Evolutionary conservation across 345 rosid species (phyloP).

Genomic region (Eucalyptus cloeziana): DNA sequence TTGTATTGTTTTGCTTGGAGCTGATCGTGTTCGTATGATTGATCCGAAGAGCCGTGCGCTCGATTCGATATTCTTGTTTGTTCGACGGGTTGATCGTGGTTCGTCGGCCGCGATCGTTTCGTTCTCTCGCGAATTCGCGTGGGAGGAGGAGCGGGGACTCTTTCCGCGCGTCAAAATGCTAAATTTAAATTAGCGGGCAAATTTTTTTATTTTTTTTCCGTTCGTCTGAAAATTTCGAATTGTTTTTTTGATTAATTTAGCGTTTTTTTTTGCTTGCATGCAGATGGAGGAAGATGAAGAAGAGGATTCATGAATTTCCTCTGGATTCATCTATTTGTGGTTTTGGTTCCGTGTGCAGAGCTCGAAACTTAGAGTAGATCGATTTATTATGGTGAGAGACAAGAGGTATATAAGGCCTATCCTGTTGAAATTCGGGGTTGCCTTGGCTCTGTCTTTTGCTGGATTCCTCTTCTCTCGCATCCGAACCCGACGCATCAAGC

Average conservation of each 20-base stretch:
- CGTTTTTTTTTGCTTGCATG: neutral
- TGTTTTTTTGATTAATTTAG: neutral
- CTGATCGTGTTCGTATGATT: neutral
- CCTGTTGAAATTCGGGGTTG: constrained; percentile 56
- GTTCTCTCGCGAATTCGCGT: neutral
- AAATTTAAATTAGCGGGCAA: neutral
- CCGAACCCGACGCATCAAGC: constrained; percentile 16
- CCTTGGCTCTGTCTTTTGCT: constrained; percentile 59
- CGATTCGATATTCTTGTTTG: neutral
- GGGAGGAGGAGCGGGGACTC: neutral
- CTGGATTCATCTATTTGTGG: neutral
- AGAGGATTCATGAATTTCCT: neutral
- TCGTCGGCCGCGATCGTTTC: neutral
- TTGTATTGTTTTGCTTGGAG: neutral
- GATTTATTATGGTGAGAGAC: neutral
- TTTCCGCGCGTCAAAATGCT: neutral
- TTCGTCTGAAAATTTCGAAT: neutral
- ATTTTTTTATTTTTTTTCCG: neutral
- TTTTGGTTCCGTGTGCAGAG: neutral
- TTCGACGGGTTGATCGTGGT: neutral
- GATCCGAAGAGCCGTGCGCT: neutral
- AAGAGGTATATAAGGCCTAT: constrained; percentile 31
- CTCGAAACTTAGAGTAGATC: neutral
- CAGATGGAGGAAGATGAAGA: constrained; percentile 44
- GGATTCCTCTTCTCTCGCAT: constrained; percentile 54